phyloP scores from a whole-genome alignment of 345 rosid genomes.

The Eucalyptus curtisii region DNA sequence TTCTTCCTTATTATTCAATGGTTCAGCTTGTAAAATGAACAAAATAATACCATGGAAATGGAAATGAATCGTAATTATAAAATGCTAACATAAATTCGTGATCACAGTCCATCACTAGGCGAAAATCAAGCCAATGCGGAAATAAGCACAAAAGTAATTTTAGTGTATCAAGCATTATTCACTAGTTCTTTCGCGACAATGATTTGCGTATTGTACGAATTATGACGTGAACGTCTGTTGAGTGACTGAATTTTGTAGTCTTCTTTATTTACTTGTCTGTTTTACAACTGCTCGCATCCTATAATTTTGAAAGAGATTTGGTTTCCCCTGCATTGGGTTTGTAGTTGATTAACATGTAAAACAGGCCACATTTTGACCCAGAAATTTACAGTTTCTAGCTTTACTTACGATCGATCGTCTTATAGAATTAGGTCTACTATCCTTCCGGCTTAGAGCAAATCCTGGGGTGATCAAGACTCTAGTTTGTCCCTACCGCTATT shows the following conservation, averaged over 20 bases:
- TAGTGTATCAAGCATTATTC: not conserved
- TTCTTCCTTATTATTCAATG: not conserved
- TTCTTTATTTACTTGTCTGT: not conserved
- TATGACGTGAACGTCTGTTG: not conserved
- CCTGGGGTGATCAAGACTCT: not conserved
- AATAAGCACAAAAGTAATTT: not conserved
- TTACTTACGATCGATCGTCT: not conserved
- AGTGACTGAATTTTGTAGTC: not conserved
- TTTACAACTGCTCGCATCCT: not conserved
- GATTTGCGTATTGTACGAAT: not conserved
- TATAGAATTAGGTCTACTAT: not conserved
- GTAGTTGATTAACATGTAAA: not conserved
- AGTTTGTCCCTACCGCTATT: not conserved
- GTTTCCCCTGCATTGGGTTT: not conserved
- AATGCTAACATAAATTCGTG: not conserved
- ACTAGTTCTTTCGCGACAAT: not conserved
- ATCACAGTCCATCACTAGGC: not conserved
- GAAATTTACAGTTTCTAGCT: not conserved
- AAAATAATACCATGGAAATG: not conserved
- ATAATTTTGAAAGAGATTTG: not conserved
- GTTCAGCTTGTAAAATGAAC: not conserved
- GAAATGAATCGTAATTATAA: not conserved
- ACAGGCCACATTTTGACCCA: not conserved
- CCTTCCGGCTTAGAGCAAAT: not conserved
- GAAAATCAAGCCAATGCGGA: not conserved